phyloP scores from a whole-genome alignment of 176 grass and related monocot species.

The Carex littledalei region DNA sequence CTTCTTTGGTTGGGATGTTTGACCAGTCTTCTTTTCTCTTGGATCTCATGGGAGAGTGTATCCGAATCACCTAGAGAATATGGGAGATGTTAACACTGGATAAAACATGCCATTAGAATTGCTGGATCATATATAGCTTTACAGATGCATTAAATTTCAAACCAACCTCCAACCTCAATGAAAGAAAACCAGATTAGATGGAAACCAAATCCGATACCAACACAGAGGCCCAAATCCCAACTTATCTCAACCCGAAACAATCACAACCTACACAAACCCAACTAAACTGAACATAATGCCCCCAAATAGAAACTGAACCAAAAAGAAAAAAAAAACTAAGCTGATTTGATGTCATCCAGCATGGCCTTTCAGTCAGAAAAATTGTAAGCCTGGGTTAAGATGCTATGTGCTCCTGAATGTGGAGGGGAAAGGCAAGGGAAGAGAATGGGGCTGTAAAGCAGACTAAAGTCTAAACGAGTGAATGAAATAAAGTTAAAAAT shows the following conservation, averaged over 20 bases:
- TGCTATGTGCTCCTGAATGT: not conserved
- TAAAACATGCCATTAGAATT: not conserved
- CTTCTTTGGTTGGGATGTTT: conserved; percentile 70
- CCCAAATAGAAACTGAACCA: not conserved
- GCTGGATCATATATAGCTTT: not conserved
- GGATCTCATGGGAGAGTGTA: conserved; percentile 93
- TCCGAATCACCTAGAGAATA: conserved; percentile 60
- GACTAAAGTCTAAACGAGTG: not conserved
- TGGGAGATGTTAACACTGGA: not conserved
- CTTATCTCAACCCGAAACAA: not conserved
- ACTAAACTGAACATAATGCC: not conserved
- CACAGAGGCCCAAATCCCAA: not conserved
- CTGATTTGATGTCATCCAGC: not conserved
- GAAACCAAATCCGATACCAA: not conserved
- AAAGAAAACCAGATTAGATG: not conserved
- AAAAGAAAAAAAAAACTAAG: not conserved
- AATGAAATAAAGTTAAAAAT: not conserved
- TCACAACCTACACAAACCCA: not conserved
- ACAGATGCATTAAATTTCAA: not conserved
- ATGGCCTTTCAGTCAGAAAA: not conserved
- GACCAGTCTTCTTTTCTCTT: conserved; percentile 80
- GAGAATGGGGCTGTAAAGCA: not conserved
- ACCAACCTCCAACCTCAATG: not conserved
- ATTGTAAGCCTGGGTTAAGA: not conserved
- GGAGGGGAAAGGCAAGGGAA: not conserved